These are phyloP conservation scores for Suillus subalutaceus DNA, from an alignment of 768 basidiomycete species.

Conservation along the genomic window DNA sequence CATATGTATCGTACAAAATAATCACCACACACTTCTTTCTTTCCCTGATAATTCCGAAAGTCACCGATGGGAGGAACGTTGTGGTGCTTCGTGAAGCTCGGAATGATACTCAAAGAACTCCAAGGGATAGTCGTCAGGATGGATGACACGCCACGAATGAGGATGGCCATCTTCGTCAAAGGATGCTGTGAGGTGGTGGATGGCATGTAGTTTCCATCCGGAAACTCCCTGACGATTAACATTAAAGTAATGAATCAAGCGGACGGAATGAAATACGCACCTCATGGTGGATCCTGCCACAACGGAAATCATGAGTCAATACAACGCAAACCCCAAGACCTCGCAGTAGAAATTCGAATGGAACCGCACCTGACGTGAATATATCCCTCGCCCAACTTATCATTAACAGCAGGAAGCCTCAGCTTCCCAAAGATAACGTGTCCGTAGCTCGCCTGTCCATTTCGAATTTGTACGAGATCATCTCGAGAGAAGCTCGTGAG, in stretches of 20 bases:
- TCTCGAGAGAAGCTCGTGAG: conserved; percentile 51
- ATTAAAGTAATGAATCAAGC: background rate
- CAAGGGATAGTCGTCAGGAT: conserved; percentile 57
- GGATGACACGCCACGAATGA: conserved; percentile 66
- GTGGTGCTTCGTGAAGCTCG: conserved; percentile 7
- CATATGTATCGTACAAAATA: conserved; percentile 7
- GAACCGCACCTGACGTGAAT: conserved; percentile 67
- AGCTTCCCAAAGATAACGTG: conserved; percentile 78
- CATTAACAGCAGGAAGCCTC: conserved; percentile 65
- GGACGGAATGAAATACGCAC: background rate
- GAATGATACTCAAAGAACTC: conserved; percentile 28
- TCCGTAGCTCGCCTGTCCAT: conserved; percentile 65
- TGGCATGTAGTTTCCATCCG: conserved; percentile 7
- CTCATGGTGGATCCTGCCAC: conserved; percentile 9
- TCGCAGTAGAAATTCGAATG: background rate
- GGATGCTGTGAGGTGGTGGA: conserved; percentile 2
- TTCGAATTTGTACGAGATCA: conserved; percentile 50
- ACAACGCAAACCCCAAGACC: background rate
- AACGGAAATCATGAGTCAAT: background rate
- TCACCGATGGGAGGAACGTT: conserved; percentile 2
- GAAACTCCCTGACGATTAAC: conserved; percentile 1
- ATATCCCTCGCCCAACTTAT: conserved; percentile 63
- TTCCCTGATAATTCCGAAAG: background rate
- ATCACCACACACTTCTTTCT: conserved; percentile 2
- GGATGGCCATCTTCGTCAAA: conserved; percentile 49